Base-by-base conservation (phyloP, 2,329 filamentous ascomycete species). In the Penicillium sp. region DNA sequence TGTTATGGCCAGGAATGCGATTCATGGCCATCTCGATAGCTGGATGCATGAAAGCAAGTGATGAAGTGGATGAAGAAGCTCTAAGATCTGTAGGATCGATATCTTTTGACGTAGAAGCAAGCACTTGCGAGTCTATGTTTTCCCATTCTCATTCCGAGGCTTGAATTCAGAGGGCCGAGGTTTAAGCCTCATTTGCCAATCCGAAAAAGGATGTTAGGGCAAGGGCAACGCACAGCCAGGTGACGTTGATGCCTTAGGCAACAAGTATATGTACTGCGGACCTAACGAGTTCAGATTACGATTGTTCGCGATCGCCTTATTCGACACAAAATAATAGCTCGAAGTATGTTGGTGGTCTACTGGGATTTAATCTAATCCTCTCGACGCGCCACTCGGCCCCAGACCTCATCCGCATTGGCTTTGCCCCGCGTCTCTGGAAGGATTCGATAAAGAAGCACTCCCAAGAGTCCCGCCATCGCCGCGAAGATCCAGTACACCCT, bases 401-500 rank as follows among this genome's bases (percentile, higher is more conserved):
- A 97, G n/a, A 96, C 92, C 71, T 96, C 93, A 68, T 96, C 91
- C 0, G 85, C 87, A 68, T 89, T 88, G 69, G 85, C 87, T 81
- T 91, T 96, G 2, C 91, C 93, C 68, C 87, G 91, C 0, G 93
- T 96, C 78, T 98, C 93, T 0, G 93, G 93, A 19, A 98, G 91
- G 47, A 80, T 85, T 77, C 81, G 84, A 9, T 80, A 80, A 25
- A 97, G 87, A 72, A 97, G 96, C 0, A 83, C 59, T 1, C 85
- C 88, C 54, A 89, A 90, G 1, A 89, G 66, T 0, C 81, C 79
- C 0, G 92, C 92, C 59, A 96, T 77, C 0, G 73, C 88, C 0
- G 92, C 87, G 74, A 99, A 99, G n/a, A 96, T 81, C 71, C 95
- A 96, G 72, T 96, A 99, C 0, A 95, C 89, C 79, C 88, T 90